Percentiles rank a stretch among this genome's conserved stretches.
These are phyloP conservation scores for Solanum appendiculatum DNA, from an alignment of 257 asterid species.

Conservation along the genomic window DNA sequence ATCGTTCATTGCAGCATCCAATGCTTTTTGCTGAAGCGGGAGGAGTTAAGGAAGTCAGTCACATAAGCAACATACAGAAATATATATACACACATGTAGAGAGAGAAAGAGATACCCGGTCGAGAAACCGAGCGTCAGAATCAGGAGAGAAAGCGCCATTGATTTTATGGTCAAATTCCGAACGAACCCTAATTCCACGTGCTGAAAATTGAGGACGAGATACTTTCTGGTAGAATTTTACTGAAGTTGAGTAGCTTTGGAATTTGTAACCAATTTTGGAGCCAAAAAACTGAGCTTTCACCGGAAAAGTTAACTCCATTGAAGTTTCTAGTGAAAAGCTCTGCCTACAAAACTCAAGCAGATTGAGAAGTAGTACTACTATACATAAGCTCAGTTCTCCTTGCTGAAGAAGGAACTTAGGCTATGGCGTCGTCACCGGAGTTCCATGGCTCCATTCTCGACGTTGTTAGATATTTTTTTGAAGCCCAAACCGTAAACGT, in stretches of 20 bases:
- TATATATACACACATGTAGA: background rate
- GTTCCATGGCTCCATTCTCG: background rate
- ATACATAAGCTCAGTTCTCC: background rate
- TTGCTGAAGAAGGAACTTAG: background rate
- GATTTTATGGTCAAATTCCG: slow-evolving; percentile 56
- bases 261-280: background rate
- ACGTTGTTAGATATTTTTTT: background rate
- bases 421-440: background rate
- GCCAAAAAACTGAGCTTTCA: background rate
- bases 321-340: background rate
- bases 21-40: slow-evolving; percentile 69
- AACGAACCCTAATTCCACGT: slow-evolving; percentile 45
- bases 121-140: slow-evolving; percentile 69
- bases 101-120: slow-evolving; percentile 51
- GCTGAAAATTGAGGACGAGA: background rate
- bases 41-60: background rate
- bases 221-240: background rate
- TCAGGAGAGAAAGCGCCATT: slow-evolving; percentile 74
- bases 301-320: background rate
- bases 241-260: slow-evolving; percentile 6
- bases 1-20: slow-evolving; percentile 95
- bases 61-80: background rate
- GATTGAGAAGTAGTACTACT: background rate
- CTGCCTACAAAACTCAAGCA: background rate
- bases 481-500: background rate